Evolutionary conservation across 2,329 filamentous ascomycete genomes (phyloP), one percentile per base, ranked within the genome.

Genomic region (Aspergillus pseudoviridinutans): DNA sequence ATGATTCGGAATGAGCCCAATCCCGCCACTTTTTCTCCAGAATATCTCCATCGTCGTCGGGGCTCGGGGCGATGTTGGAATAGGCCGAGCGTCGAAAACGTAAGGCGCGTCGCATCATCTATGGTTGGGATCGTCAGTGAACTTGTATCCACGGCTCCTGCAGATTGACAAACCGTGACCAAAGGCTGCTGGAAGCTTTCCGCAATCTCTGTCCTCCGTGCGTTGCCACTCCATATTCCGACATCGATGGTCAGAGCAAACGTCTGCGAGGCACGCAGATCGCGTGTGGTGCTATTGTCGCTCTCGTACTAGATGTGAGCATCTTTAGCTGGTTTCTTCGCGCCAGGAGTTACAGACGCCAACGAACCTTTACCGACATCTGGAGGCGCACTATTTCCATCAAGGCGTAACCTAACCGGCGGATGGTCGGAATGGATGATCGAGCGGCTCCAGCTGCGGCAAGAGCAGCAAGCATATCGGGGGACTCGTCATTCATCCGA

Each of bases 1-100:
- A 88, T 3, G 84, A 85, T 66, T 90, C 87, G 58, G 83, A 77
- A 50, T 84, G 78, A 14, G 83, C 79, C 87, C 87, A 91, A 25
- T 74, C 72, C 55, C 74, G 78, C 88, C 88, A 91, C 64, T 89
- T 90, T 3, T 78, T 73, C 57, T 88, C 81, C 0, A 91, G 73
- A 2, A 74, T 74, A 20, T 82, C 70, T 1, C 82, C 84, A 24
- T 82, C 76, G 55, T 89, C 87, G 1, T 80, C 78, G 0, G 78
- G 66, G n/a, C 74, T 67, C 1, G 85, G 80, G 0, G 75, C 68
- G 14, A 87, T 78, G 2, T 75, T 69, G 1, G 80, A 78, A 66
- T 84, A 87, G 2, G 76, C 76, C 14, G 80, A 81, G 24, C 81
- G 76, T 56, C 84, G 80, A 65, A 88, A 87, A 53, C 82, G 80